Evolutionary conservation across 2,329 filamentous ascomycete species (phyloP), one percentile per base, ranked within the genome.

Genomic region (Epichloe gansuensis): DNA sequence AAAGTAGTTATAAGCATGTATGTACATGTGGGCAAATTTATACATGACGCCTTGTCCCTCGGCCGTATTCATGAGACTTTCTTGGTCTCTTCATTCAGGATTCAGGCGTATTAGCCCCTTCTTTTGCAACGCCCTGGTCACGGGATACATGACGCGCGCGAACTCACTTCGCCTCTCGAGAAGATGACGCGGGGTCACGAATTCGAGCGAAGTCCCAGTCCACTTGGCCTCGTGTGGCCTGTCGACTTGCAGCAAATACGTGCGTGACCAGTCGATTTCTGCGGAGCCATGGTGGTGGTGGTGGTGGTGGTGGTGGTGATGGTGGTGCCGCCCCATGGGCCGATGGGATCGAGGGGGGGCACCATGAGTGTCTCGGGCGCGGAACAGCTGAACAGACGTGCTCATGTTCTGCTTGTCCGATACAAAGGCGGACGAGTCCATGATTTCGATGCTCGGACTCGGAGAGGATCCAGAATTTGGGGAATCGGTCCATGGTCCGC

Each of bases 111-210:
- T 40, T 9, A 51, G 23, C 2, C 50, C 49, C 35, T 40, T 47
- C 15, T 51, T 42, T 9, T 31, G 34, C 17, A 51, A 35, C 12
- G 8, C 35, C 43, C 31, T 35, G 12, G 43, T 34, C 17, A 51
- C 43, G 2, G 50, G 50, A 36, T 51, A 51, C 43, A 51, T n/a
- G 11, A 13, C 40, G 7, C 43, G 42, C 11, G 50, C 50, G 25
- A 51, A 51, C 3, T 40, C 11, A 15, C 50, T 51, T 17, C 50
- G 42, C 3, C 43, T 8, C 31, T 41, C 42, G 21, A 51, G 43
- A 15, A 51, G 34, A 21, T 47, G 42, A 4, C 36, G 31, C 3
- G 50, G 50, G 9, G 50, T 51, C 3, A 43, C 9, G 39, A 31
- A 36, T 21, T 46, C 43, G 12, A 11, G 39, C 8, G 17, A 9